Percentiles rank a stretch among this genome's conserved stretches.
Conservation (phyloP, 371 early-diverging fungal species). For the Syncephalastrum monosporum region DNA sequence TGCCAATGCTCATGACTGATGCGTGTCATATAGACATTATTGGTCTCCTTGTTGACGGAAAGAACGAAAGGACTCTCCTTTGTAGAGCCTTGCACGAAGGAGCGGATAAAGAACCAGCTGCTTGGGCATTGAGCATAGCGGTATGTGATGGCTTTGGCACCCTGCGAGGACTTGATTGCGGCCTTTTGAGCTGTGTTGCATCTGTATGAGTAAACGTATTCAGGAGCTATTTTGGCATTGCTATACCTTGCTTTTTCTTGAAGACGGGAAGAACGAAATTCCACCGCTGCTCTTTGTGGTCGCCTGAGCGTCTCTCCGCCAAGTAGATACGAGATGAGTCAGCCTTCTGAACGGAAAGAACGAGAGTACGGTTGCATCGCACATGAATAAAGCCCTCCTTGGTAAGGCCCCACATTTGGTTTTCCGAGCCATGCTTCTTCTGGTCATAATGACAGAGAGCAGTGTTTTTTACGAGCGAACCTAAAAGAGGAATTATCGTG, state of each 20-base stretch:
- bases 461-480: constrained; percentile 28
- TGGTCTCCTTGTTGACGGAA: constrained; percentile 26
- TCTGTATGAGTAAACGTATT: background rate
- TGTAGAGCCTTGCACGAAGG: constrained; percentile 26
- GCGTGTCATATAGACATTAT: constrained; percentile 18
- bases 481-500: constrained; percentile 14
- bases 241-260: constrained; percentile 41
- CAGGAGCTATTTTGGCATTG: background rate
- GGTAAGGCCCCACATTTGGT: constrained; percentile 43
- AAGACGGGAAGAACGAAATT: constrained; percentile 50
- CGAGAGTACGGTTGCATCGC: constrained; percentile 22
- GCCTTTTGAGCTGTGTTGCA: background rate
- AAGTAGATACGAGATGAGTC: constrained; percentile 25
- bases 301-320: constrained; percentile 23
- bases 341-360: constrained; percentile 32
- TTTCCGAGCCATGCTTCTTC: constrained; percentile 30
- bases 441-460: constrained; percentile 40
- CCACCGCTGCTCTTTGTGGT: constrained; percentile 46
- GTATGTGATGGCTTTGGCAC: constrained; percentile 25
- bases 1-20: constrained; percentile 39
- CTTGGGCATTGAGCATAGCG: constrained; percentile 41
- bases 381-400: constrained; percentile 35
- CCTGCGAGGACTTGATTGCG: too few relatives aligned
- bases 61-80: constrained; percentile 39
- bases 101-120: constrained; percentile 47